Evolutionary conservation across 1,139 yeast genomes (phyloP), one percentile per base, ranked within the genome.

Genomic region (Hemisphaericaspora lyxosophila): DNA sequence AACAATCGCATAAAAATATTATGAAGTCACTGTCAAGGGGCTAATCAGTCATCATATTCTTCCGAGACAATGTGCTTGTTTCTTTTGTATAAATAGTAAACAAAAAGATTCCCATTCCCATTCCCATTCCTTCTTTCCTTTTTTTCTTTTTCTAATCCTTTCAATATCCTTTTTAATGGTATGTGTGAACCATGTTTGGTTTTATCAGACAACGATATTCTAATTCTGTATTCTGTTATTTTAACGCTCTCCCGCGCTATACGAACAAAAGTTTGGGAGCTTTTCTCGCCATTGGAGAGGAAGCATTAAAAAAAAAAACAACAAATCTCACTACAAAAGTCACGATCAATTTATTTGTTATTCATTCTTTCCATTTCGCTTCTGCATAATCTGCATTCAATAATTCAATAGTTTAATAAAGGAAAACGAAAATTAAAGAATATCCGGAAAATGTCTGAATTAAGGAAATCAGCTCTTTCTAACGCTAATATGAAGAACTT

Each of bases 381-480:
- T 20, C 23, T 3, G 23, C 23, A 20, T 20, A 20, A 20, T 20
- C 7, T 20, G 11, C 7, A 8, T 8, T 15, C 14, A 26, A 16
- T 4, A 26, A 8, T 8, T 5, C 16, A 25, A 25, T 3, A n/a
- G n/a, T 24, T 24, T 4, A 24, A 11, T 24, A 11, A 24, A 4
- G 12, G 26, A 24, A 24, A 24, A 24, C 9, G 15, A 32, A n/a
- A 15, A 18, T n/a, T 16, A 12, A 16, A 18, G n/a, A 26, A 11
- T 12, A n/a, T n/a, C n/a, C n/a, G 25, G 11, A 34, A 22, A 15
- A 57, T 57, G 61, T 33, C 50, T 9, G 48, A 49, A 34, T 47
- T 55, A 34, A 49, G 60, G 42, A 55, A 45, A 42, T 38, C 51
- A 17, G 59, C 57, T 8, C 26, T 55, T 20, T 51, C 57, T 18